Conservation (phyloP, 140 eudicot species). For the Oenanthe javanica region DNA sequence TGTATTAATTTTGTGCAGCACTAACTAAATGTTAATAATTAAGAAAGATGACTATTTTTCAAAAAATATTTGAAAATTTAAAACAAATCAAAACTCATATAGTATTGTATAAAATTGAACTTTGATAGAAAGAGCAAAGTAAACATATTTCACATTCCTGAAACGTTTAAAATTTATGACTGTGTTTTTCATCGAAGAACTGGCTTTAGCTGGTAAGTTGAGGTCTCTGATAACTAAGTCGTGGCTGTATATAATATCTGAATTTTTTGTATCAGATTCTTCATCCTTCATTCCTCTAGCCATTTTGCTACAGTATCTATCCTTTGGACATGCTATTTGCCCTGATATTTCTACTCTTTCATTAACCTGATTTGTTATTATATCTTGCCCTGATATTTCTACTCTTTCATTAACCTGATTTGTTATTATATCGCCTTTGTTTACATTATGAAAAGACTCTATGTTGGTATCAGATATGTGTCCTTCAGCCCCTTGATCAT, state of each 20-base stretch:
- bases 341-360: constrained; percentile 18
- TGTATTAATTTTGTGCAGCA: background rate
- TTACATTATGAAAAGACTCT: constrained; percentile 18
- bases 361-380: constrained; percentile 15
- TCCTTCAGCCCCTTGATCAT: constrained; percentile 22
- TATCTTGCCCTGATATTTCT: no score
- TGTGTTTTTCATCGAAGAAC: constrained; percentile 21
- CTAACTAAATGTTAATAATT: background rate
- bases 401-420: no score
- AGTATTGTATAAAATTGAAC: background rate
- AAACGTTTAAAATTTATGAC: constrained; percentile 73
- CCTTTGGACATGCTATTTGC: constrained; percentile 9
- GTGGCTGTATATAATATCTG: constrained; percentile 74
- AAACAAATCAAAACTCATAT: background rate
- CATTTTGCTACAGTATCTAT: constrained; percentile 17
- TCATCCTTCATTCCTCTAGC: constrained; percentile 23
- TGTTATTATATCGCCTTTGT: no score
- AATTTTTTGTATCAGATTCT: constrained; percentile 36
- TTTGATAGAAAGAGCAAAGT: background rate
- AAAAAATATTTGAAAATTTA: background rate
- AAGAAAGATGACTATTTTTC: background rate
- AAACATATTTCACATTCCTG: constrained; percentile 45
- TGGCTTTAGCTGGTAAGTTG: constrained; percentile 23
- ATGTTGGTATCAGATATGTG: constrained; percentile 15
- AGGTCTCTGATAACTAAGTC: constrained; percentile 56